Percentiles rank a stretch among this genome's conserved stretches.
Evolutionary conservation across 2,329 filamentous ascomycete species (phyloP).

Genomic region (Penicillium sp.): DNA sequence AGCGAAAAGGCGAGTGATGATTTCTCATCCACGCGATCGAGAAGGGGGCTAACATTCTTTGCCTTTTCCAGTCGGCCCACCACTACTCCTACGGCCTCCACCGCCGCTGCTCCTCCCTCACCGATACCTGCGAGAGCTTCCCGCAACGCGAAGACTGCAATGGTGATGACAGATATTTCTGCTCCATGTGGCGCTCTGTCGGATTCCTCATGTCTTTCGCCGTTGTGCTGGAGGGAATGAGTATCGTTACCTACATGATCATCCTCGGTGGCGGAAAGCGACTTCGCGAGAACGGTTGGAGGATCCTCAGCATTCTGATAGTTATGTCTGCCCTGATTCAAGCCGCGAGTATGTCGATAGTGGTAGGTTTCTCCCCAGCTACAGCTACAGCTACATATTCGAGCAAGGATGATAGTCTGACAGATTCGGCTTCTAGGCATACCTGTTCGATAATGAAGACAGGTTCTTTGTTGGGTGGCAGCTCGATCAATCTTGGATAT

Average conservation of each 20-base stretch:
- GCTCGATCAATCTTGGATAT: slow-evolving; percentile 77
- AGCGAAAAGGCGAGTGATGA: slow-evolving; percentile 43
- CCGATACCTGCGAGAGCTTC: slow-evolving; percentile 60
- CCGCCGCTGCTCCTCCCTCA: slow-evolving; percentile 74
- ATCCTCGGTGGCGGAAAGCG: slow-evolving; percentile 78
- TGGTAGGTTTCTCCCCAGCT: slow-evolving; percentile 62
- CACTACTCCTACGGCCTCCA: slow-evolving; percentile 78
- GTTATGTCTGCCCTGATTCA: slow-evolving; percentile 69
- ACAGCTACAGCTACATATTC: background rate
- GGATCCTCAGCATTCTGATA: slow-evolving; percentile 70
- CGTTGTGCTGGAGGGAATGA: slow-evolving; percentile 79
- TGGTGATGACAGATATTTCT: slow-evolving; percentile 74
- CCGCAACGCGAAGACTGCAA: slow-evolving; percentile 70
- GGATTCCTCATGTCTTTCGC: slow-evolving; percentile 87
- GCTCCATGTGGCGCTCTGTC: slow-evolving; percentile 86
- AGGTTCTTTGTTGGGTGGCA: slow-evolving; percentile 83
- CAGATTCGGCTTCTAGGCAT: slow-evolving; percentile 61
- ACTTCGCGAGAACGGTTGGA: slow-evolving; percentile 82
- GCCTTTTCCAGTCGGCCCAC: slow-evolving; percentile 50
- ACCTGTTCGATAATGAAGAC: slow-evolving; percentile 79
- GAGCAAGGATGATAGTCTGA: slow-evolving; percentile 4
- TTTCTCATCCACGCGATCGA: background rate
- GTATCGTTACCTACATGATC: slow-evolving; percentile 77
- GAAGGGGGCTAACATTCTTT: background rate
- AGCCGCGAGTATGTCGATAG: slow-evolving; percentile 76